A percentile compares a stretch with the other conserved stretches of the same genome.
These are phyloP conservation scores for Aegilops sharonensis DNA, from an alignment of 176 grass and related monocot species.

Conservation along the genomic window DNA sequence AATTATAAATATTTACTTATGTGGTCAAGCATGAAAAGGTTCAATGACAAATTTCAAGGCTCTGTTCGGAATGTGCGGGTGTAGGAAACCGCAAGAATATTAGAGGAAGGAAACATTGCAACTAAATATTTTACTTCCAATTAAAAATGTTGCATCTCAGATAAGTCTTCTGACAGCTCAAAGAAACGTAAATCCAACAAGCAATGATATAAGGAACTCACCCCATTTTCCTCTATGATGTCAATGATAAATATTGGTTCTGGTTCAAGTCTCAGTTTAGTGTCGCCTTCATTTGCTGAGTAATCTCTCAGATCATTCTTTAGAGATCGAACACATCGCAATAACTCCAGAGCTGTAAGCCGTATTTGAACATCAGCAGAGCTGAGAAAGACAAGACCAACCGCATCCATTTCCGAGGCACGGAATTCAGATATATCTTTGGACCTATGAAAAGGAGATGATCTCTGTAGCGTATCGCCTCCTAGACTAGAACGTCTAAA, in stretches of 20 bases:
- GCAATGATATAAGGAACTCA: constrained; percentile 43
- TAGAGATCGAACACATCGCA: constrained; percentile 77
- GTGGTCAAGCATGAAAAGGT: not conserved
- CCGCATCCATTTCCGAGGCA: constrained; percentile 90
- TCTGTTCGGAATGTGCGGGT: not conserved
- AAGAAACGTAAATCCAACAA: not conserved
- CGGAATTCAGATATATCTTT: constrained; percentile 72
- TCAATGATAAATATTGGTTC: constrained; percentile 98
- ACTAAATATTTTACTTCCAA: constrained; percentile 2
- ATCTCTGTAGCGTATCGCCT: constrained; percentile 52
- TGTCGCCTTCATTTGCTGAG: constrained; percentile 65
- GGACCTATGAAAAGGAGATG: constrained; percentile 67
- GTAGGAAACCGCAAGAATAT: not conserved
- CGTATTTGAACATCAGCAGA: constrained; percentile 97
- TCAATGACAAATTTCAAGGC: constrained; percentile 15
- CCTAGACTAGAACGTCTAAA: constrained; percentile 51
- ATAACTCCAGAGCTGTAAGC: constrained; percentile 88
- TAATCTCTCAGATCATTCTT: constrained; percentile 88
- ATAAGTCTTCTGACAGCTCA: not conserved
- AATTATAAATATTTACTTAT: constrained; percentile 27
- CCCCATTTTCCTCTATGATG: constrained; percentile 96
- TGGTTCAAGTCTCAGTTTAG: constrained; percentile 75
- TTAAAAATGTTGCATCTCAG: not conserved
- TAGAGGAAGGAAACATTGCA: constrained; percentile 14
- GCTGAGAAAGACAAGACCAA: constrained; percentile 96